A percentile compares a stretch with the other conserved stretches of the same genome.
phyloP scores from a whole-genome alignment of 352 stramenopile species.

The Phytophthora meadii region DNA sequence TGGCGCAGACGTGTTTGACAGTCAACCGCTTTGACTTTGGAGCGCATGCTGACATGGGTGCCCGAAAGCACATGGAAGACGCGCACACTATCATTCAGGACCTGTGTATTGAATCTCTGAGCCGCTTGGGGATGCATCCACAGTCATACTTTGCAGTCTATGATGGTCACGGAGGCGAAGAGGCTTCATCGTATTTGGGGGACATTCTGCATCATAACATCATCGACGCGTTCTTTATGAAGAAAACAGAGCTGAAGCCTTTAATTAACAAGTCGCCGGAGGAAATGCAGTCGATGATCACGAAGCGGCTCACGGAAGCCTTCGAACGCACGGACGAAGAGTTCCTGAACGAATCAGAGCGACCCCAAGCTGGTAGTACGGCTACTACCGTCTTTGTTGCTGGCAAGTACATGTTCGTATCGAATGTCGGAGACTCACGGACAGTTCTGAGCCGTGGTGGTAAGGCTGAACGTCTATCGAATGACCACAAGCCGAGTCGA shows the following conservation, averaged over 20 bases:
- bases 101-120: conserved; percentile 68
- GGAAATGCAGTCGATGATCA: conserved; percentile 60
- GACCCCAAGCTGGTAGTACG: conserved; percentile 91
- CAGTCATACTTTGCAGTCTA: conserved; percentile 97
- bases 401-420: conserved; percentile 93
- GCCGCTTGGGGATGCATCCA: conserved; percentile 64
- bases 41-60: conserved; percentile 94
- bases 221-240: conserved; percentile 65
- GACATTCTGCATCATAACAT: conserved; percentile 78
- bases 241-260: conserved; percentile 46
- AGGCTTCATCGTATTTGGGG: conserved; percentile 92
- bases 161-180: conserved; percentile 95
- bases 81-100: conserved; percentile 95
- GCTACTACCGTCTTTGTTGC: conserved; percentile 95
- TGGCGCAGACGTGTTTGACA: conserved; percentile 96
- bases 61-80: conserved; percentile 96
- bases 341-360: conserved; percentile 69
- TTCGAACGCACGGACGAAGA: conserved; percentile 82
- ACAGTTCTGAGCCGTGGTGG: conserved; percentile 93
- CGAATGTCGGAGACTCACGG: conserved; percentile 97
- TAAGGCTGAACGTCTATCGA: conserved; percentile 91
- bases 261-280: conserved; percentile 43
- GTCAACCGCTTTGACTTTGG: conserved; percentile 98
- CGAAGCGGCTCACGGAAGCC: conserved; percentile 51
- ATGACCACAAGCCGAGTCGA: conserved; percentile 96